These are phyloP conservation scores for Colletotrichum euphorbiae DNA, from an alignment of 2,329 filamentous ascomycete genomes.

Conservation along the genomic window DNA sequence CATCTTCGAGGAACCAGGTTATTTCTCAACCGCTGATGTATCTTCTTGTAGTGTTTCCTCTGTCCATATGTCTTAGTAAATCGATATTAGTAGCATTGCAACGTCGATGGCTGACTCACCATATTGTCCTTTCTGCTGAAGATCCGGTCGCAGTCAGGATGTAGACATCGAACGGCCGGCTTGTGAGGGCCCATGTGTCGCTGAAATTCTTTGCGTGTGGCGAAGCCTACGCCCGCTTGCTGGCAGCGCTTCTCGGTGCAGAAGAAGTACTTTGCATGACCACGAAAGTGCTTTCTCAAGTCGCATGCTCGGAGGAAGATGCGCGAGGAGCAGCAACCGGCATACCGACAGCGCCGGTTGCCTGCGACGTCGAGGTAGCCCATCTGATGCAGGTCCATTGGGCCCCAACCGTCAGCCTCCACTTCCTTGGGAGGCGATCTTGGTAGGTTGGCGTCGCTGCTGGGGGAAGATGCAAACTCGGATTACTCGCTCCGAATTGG, in stretches of 20 bases:
- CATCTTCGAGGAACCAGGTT: conserved; percentile 25
- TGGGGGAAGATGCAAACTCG: conserved; percentile 3
- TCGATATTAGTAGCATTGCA: not conserved
- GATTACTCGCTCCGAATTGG: conserved; percentile 11
- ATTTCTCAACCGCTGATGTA: conserved; percentile 28
- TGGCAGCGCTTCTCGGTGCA: conserved; percentile 35
- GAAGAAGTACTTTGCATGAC: conserved; percentile 35
- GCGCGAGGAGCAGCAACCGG: conserved; percentile 29
- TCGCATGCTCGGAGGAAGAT: conserved; percentile 32
- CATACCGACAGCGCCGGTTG: conserved; percentile 34
- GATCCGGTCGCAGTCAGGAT: conserved; percentile 30
- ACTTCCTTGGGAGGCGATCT: conserved; percentile 8
- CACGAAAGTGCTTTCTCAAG: conserved; percentile 31
- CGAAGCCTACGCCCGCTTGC: conserved; percentile 28
- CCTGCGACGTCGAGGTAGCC: conserved; percentile 33
- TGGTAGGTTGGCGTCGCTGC: conserved; percentile 3
- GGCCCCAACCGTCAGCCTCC: conserved; percentile 17
- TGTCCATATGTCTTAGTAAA: not conserved
- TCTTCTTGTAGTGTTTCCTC: conserved; percentile 37
- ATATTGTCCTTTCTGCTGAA: conserved; percentile 37
- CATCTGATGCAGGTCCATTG: conserved; percentile 24
- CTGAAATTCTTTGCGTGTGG: conserved; percentile 33
- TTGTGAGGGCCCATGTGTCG: conserved; percentile 37
- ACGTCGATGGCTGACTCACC: not conserved
- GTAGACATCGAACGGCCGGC: conserved; percentile 27